Conservation (phyloP, 176 grass and related monocot species). For the Luzula sylvatica region DNA sequence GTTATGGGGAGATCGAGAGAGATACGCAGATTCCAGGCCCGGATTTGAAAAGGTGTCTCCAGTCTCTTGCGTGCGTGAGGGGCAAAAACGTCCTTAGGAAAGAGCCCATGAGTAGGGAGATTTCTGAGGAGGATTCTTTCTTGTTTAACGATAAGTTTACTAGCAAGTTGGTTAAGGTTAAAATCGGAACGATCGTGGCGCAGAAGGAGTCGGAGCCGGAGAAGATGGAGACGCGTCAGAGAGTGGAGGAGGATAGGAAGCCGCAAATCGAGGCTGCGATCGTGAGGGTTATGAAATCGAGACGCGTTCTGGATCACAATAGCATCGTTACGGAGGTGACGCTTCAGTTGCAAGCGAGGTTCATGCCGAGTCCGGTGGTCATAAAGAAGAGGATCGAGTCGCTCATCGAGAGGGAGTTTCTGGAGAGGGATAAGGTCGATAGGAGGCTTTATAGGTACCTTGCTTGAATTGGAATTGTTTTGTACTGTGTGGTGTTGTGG, state of each 20-base stretch:
- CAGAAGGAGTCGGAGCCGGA: constrained; percentile 69
- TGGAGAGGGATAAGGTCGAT: constrained; percentile 69
- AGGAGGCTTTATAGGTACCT: constrained; percentile 77
- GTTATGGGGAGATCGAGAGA: constrained; percentile 64
- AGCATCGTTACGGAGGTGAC: constrained; percentile 58
- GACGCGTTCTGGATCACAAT: constrained; percentile 53
- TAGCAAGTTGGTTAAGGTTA: constrained; percentile 78
- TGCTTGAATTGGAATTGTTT: constrained; percentile 26
- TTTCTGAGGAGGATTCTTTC: constrained; percentile 62
- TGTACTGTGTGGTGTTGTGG: not conserved
- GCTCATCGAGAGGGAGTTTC: constrained; percentile 65
- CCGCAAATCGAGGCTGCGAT: constrained; percentile 58
- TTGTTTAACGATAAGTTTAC: constrained; percentile 68
- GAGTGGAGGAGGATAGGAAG: constrained; percentile 59
- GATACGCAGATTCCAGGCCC: constrained; percentile 46
- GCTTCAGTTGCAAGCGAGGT: constrained; percentile 55
- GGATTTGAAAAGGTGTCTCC: constrained; percentile 68
- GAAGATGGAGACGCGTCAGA: constrained; percentile 67
- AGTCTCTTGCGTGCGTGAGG: constrained; percentile 67
- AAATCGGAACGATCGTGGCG: constrained; percentile 53
- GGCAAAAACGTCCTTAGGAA: constrained; percentile 78
- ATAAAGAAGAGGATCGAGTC: constrained; percentile 83
- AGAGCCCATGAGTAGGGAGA: constrained; percentile 87
- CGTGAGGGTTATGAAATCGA: constrained; percentile 62
- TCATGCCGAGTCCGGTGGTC: constrained; percentile 68